phyloP scores from a whole-genome alignment of 352 stramenopile genomes.

The Phytophthora sp. region DNA sequence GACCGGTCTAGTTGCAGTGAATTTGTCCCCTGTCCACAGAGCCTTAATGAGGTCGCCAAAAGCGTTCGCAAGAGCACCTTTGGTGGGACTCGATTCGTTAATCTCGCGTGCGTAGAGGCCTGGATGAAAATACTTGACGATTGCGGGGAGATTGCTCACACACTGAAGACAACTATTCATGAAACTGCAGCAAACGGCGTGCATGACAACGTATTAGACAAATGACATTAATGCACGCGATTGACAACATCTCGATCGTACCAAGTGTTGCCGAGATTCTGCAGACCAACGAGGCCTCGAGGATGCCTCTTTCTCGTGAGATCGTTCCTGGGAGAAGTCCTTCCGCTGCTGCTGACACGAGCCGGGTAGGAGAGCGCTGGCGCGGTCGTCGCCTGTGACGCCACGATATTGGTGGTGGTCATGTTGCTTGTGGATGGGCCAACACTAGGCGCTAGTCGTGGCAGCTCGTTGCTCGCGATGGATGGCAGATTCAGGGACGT shows the following conservation, averaged over 20 bases:
- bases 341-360: slow-evolving; percentile 12
- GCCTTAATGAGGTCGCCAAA: slow-evolving; percentile 77
- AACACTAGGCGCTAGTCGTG: slow-evolving; percentile 17
- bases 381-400: slow-evolving; percentile 17
- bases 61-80: slow-evolving; percentile 59
- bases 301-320: slow-evolving; percentile 34
- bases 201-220: too few relatives aligned
- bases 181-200: slow-evolving; percentile 47
- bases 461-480: slow-evolving; percentile 21
- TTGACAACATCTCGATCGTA: slow-evolving; percentile 15
- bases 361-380: slow-evolving; percentile 15
- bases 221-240: not conserved
- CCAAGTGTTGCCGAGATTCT: slow-evolving; percentile 87
- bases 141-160: slow-evolving; percentile 63
- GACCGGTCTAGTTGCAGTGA: slow-evolving; percentile 59
- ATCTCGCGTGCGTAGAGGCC: slow-evolving; percentile 51
- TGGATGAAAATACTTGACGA: slow-evolving; percentile 66
- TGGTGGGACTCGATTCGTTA: slow-evolving; percentile 63
- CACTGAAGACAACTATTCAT: slow-evolving; percentile 91
- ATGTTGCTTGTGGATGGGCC: slow-evolving; percentile 20
- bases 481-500: slow-evolving; percentile 23
- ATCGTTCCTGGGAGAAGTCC: slow-evolving; percentile 17
- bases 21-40: slow-evolving; percentile 67
- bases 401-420: slow-evolving; percentile 31
- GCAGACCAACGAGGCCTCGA: slow-evolving; percentile 62